Base-by-base conservation (phyloP, 2,329 filamentous ascomycete species). In the Penicillium hordei region DNA sequence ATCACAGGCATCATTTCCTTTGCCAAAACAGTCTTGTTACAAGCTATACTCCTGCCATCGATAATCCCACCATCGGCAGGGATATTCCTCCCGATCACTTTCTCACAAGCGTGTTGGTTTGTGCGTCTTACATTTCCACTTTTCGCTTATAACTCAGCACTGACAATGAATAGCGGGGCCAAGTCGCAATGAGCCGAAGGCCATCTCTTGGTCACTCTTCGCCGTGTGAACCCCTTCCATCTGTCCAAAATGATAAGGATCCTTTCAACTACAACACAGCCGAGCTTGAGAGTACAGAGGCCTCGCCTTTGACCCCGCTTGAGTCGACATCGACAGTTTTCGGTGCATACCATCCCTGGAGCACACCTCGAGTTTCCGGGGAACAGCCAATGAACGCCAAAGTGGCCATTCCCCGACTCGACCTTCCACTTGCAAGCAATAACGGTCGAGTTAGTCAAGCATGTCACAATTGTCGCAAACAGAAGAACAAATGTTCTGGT, bases 401-500 rank as follows among this genome's bases (percentile, higher is more conserved):
- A 61, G 69, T 73, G 8, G 56, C 67, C 31, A 73, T 73, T 19
- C 69, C 71, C 15, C 63, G 71, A 44, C 65, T 66, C 51, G 59
- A 21, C 57, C 60, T 43, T 49, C 67, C 45, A 62, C 53, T 55
- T n/a, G 59, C 40, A 50, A 65, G 63, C 51, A 69, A 50, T 40
- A 67, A 63, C 17, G 69, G 70, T 51, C 69, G 73, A 46, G 72
- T 74, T 33, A 71, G 70, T 52, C 70, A 68, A 44, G 77, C 77
- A 8, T 79, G 77, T 51, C 76, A 79, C 60, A 75, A 75, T 50
- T 79, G 77, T 60, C 75, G 77, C 19, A 73, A 77, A 42, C 72
- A 77, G 48, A 79, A 79, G 63, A 77, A 76, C 48, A 79, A 79
- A 65, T 79, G 77, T 65, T 76, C 72, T 58, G 77, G 77, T 4